Conservation (phyloP, 1,284 basidiomycete genomes). For the Apiotrichum gamsii region DNA sequence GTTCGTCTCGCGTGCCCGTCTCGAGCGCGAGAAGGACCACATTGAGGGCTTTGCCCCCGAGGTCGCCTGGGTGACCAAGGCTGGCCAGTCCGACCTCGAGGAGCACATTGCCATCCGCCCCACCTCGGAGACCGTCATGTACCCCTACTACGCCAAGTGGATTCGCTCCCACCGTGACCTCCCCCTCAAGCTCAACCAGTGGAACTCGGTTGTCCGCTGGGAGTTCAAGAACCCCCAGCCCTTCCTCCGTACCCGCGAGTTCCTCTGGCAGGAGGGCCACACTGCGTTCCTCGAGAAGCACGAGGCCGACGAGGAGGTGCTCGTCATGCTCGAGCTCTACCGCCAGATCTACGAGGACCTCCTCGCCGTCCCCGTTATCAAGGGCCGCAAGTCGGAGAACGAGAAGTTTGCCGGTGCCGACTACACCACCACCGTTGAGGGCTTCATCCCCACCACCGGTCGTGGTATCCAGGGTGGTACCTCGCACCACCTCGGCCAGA, state of each 20-base stretch:
- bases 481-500: slow-evolving; percentile 95
- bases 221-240: slow-evolving; percentile 99
- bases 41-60: slow-evolving; percentile 99
- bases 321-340: slow-evolving; percentile 92
- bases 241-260: slow-evolving; percentile 97
- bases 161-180: slow-evolving; percentile 96
- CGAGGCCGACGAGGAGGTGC: slow-evolving; percentile 88
- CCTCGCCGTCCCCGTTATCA: slow-evolving; percentile 93
- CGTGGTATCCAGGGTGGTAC: slow-evolving; percentile 98
- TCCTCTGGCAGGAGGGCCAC: slow-evolving; percentile 99
- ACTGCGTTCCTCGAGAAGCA: slow-evolving; percentile 84
- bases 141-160: slow-evolving; percentile 98
- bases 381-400: slow-evolving; percentile 96
- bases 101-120: slow-evolving; percentile 97
- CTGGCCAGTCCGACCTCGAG: slow-evolving; percentile 87
- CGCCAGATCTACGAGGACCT: slow-evolving; percentile 94
- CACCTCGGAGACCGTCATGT: slow-evolving; percentile 97
- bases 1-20: slow-evolving; percentile 89
- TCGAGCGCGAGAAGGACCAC: slow-evolving; percentile 97
- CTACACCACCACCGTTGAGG: slow-evolving; percentile 97
- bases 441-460: slow-evolving; percentile 94
- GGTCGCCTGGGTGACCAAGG: slow-evolving; percentile 97
- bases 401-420: slow-evolving; percentile 98
- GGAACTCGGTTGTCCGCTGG: slow-evolving; percentile 99
- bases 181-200: slow-evolving; percentile 95